Conservation (phyloP, 305 asterid genomes). For the Fraxinus velutina region DNA sequence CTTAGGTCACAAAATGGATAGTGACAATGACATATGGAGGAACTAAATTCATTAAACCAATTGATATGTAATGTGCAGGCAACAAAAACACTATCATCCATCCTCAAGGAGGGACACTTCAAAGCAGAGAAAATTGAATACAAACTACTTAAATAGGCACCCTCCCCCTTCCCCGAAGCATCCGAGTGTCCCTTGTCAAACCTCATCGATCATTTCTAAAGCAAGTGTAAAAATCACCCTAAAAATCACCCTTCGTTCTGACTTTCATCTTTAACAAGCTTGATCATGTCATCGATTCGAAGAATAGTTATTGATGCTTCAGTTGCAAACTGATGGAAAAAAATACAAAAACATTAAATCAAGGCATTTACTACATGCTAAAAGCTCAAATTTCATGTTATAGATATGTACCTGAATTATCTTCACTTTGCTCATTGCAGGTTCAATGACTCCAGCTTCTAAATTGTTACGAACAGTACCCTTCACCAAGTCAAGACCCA, state of each 20-base stretch:
- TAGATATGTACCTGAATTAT: slow-evolving; percentile 63
- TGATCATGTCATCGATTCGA: slow-evolving; percentile 95
- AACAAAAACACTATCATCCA: not conserved
- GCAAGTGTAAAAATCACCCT: not conserved
- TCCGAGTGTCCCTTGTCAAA: not conserved
- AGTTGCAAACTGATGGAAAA: slow-evolving; percentile 72
- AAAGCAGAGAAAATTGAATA: not conserved
- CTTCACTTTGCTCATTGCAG: slow-evolving; percentile 98
- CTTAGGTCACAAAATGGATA: not conserved
- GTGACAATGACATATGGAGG: not conserved
- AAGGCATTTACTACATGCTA: not conserved
- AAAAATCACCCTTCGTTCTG: slow-evolving; percentile 37
- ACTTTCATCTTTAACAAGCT: slow-evolving; percentile 76
- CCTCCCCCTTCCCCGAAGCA: not conserved
- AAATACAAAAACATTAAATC: not conserved
- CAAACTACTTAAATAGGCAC: not conserved
- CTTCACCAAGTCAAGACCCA: slow-evolving; percentile 85
- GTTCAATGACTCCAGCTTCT: slow-evolving; percentile 93
- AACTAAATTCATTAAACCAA: not conserved
- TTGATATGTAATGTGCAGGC: not conserved
- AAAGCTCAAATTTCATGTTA: not conserved
- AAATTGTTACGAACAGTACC: slow-evolving; percentile 75
- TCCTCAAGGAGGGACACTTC: not conserved
- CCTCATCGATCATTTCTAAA: not conserved
- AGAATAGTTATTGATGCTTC: slow-evolving; percentile 96